Percentiles rank a stretch among this genome's conserved stretches.
phyloP scores from a whole-genome alignment of 2,329 filamentous ascomycete genomes.

The Coleophoma cylindrospora region DNA sequence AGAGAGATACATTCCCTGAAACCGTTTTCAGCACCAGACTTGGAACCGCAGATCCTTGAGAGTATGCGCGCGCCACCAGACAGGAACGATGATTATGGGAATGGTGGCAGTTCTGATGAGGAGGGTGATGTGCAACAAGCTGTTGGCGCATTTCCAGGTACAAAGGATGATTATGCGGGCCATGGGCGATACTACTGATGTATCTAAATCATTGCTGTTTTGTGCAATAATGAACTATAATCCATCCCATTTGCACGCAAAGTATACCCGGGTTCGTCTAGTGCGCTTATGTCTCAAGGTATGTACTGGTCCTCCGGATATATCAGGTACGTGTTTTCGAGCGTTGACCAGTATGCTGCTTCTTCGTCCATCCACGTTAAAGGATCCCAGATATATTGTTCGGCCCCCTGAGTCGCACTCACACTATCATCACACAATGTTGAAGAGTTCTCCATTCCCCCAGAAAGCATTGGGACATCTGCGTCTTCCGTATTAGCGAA shows the following conservation, averaged over 20 bases:
- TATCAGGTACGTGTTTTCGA: too few species aligned
- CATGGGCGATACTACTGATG: slow-evolving; percentile 22
- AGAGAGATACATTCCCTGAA: slow-evolving; percentile 76
- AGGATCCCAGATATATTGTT: neutral
- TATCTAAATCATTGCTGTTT: too few species aligned
- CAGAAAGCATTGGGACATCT: neutral
- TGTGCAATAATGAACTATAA: too few species aligned
- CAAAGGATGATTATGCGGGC: slow-evolving; percentile 32
- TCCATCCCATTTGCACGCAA: too few species aligned
- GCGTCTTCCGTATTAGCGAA: neutral
- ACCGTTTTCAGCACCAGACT: slow-evolving; percentile 57
- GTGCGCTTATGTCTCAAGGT: too few species aligned
- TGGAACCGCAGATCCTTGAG: slow-evolving; percentile 63
- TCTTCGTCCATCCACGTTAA: neutral
- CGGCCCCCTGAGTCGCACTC: neutral
- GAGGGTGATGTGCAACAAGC: slow-evolving; percentile 21
- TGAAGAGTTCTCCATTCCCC: neutral
- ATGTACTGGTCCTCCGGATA: too few species aligned
- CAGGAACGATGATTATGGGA: slow-evolving; percentile 34
- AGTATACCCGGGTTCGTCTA: too few species aligned
- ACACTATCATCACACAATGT: neutral
- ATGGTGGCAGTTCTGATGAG: slow-evolving; percentile 37
- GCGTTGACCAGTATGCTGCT: neutral
- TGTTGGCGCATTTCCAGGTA: slow-evolving; percentile 47
- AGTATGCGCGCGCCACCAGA: slow-evolving; percentile 52